phyloP scores from a whole-genome alignment of 202 grass and related monocot species.

The Zizania palustris region DNA sequence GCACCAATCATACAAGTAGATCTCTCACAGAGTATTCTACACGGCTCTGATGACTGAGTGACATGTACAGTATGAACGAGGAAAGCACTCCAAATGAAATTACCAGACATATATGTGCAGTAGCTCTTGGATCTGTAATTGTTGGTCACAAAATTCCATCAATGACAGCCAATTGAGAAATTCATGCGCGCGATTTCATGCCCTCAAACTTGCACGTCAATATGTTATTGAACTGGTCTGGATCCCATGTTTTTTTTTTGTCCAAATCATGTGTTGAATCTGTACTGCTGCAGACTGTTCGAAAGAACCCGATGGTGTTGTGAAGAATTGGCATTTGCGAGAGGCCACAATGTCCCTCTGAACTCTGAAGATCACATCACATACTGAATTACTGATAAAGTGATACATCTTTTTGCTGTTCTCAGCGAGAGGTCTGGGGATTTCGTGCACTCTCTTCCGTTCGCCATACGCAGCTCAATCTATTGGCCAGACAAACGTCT shows the following conservation, averaged over 20 bases:
- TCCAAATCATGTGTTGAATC: not conserved
- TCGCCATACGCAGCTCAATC: not conserved
- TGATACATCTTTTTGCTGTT: not conserved
- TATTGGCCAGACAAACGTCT: not conserved
- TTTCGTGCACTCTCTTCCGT: not conserved
- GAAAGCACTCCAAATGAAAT: not conserved
- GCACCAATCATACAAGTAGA: not conserved
- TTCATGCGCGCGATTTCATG: not conserved
- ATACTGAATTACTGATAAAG: too few species aligned
- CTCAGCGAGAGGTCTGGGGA: not conserved
- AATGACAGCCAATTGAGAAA: not conserved
- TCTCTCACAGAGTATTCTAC: not conserved
- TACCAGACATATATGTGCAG: not conserved
- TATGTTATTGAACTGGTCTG: too few species aligned
- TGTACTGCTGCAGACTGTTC: too few species aligned
- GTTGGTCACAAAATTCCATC: not conserved
- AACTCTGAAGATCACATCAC: not conserved
- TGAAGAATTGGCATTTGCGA: too few species aligned
- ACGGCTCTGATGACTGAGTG: not conserved
- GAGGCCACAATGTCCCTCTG: not conserved
- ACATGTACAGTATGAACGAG: not conserved
- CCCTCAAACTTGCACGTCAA: not conserved
- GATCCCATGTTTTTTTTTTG: not conserved
- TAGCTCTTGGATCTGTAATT: constrained; percentile 15
- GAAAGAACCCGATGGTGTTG: too few species aligned